Evolutionary conservation across 1,284 basidiomycete species (phyloP).

Genomic region (Austroboletus olivaceoglutinosus): DNA sequence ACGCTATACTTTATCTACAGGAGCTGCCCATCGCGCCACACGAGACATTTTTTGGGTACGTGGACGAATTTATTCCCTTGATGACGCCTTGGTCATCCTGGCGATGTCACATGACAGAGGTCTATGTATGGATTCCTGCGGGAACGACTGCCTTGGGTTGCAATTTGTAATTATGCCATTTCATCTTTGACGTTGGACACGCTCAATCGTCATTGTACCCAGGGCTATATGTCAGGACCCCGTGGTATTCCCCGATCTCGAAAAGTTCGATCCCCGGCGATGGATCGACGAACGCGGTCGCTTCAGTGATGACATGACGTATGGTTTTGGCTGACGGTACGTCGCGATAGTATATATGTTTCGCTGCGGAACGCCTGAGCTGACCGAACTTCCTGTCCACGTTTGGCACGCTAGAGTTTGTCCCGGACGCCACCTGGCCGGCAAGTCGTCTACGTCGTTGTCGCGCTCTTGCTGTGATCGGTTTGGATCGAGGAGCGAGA

Average conservation of each 20-base stretch:
- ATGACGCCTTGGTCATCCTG: too few relatives aligned
- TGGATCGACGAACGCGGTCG: constrained; percentile 52
- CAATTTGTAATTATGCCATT: constrained; percentile 8
- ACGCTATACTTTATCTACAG: constrained; percentile 24
- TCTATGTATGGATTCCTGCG: constrained; percentile 55
- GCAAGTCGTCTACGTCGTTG: constrained; percentile 20
- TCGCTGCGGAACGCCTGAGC: too few relatives aligned
- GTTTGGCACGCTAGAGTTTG: constrained; percentile 12
- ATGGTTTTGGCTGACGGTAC: constrained; percentile 59
- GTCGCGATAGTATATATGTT: background rate
- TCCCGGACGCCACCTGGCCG: constrained; percentile 20
- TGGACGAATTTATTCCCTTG: background rate
- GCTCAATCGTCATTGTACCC: background rate
- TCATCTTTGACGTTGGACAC: background rate
- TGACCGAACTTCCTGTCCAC: background rate
- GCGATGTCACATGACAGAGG: constrained; percentile 34
- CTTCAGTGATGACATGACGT: constrained; percentile 50
- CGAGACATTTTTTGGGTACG: constrained; percentile 59
- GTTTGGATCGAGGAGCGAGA: constrained; percentile 17
- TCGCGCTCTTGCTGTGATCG: constrained; percentile 23
- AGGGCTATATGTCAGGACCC: constrained; percentile 57
- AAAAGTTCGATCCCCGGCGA: constrained; percentile 55
- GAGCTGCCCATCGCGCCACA: constrained; percentile 56
- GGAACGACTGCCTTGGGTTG: constrained; percentile 58
- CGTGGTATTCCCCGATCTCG: constrained; percentile 54